phyloP scores from a whole-genome alignment of 2,329 filamentous ascomycete species.

The Rhinocladiella similis region DNA sequence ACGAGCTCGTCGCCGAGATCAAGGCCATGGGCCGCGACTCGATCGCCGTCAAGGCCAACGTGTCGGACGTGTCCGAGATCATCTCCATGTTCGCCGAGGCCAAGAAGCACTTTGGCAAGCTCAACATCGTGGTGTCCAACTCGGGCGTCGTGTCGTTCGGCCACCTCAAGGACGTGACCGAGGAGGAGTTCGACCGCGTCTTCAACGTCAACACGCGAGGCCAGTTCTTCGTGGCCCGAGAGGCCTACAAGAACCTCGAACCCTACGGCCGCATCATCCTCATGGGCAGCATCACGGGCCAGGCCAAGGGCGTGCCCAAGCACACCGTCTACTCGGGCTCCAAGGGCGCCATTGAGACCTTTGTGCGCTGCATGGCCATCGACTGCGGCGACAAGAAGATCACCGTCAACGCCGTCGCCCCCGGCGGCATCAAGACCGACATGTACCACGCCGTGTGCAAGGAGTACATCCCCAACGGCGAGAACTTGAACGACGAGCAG shows the following conservation, averaged over 20 bases:
- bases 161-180: slow-evolving; percentile 66
- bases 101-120: slow-evolving; percentile 62
- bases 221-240: slow-evolving; percentile 77
- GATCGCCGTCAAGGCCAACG: slow-evolving; percentile 66
- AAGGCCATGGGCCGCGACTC: slow-evolving; percentile 64
- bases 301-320: slow-evolving; percentile 67
- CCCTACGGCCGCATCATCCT: slow-evolving; percentile 71
- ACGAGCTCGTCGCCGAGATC: slow-evolving; percentile 66
- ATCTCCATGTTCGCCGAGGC: slow-evolving; percentile 64
- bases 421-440: slow-evolving; percentile 67
- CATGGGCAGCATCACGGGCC: slow-evolving; percentile 67
- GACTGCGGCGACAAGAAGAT: slow-evolving; percentile 68
- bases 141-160: slow-evolving; percentile 66
- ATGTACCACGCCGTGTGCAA: slow-evolving; percentile 58
- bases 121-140: slow-evolving; percentile 64
- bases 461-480: slow-evolving; percentile 44
- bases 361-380: slow-evolving; percentile 72
- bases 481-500: slow-evolving; percentile 30
- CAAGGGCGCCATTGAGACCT: slow-evolving; percentile 76
- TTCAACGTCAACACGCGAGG: slow-evolving; percentile 68
- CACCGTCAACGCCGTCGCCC: slow-evolving; percentile 67
- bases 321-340: slow-evolving; percentile 73
- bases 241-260: slow-evolving; percentile 70
- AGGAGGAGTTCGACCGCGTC: slow-evolving; percentile 71
- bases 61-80: slow-evolving; percentile 64